phyloP scores from a whole-genome alignment of 164 flowering plant species.

The Berberis vulgaris region DNA sequence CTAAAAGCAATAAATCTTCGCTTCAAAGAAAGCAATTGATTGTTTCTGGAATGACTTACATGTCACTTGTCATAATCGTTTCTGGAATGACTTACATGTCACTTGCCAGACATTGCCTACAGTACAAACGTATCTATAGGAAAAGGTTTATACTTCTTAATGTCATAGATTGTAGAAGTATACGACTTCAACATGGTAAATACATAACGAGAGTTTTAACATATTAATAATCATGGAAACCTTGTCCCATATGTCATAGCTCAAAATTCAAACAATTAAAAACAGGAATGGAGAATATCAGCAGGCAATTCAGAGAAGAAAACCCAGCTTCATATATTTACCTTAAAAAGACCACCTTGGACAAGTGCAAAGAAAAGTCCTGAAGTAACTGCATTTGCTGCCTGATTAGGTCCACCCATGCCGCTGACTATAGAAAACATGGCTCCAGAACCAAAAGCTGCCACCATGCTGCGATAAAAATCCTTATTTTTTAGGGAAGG shows the following conservation, averaged over 20 bases:
- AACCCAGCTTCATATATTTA: slow-evolving; percentile 16
- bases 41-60: no score
- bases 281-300: not conserved
- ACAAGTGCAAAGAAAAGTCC: slow-evolving; percentile 84
- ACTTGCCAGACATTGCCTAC: no score
- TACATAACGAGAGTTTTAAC: no score
- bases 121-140: no score
- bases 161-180: no score
- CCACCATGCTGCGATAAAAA: slow-evolving; percentile 70
- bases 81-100: no score
- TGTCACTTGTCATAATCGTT: no score
- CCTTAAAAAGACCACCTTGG: slow-evolving; percentile 90
- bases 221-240: no score
- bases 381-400: slow-evolving; percentile 57
- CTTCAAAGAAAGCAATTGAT: no score
- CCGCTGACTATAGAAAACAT: slow-evolving; percentile 89
- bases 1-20: no score
- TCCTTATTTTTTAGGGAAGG: not conserved
- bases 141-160: no score
- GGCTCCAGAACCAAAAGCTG: slow-evolving; percentile 98
- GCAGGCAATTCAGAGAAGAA: not conserved
- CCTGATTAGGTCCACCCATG: slow-evolving; percentile 80
- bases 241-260: not conserved
- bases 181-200: no score
- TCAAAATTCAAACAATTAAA: not conserved